A percentile compares a stretch with the other conserved stretches of the same genome.
Evolutionary conservation across 225 moss, liverwort and hornwort genomes (phyloP).

Genomic region (Polytrichum commune): DNA sequence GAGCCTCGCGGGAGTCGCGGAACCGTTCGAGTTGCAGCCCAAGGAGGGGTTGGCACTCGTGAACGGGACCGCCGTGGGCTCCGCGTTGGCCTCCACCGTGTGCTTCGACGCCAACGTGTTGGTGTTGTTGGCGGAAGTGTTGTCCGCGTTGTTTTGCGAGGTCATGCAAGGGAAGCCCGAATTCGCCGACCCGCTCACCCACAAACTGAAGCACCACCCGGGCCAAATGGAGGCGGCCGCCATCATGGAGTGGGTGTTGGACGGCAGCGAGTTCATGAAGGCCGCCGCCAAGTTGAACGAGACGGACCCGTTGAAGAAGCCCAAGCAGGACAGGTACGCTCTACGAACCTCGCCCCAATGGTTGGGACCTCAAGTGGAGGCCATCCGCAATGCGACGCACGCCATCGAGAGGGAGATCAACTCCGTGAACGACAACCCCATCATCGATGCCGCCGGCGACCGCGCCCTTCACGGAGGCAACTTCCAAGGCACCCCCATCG

Average conservation of each 20-base stretch:
- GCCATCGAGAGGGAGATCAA: slow-evolving; percentile 71
- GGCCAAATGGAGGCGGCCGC: slow-evolving; percentile 36
- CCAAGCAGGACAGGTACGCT: slow-evolving; percentile 16
- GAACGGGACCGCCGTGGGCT: slow-evolving; percentile 42
- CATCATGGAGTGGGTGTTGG: slow-evolving; percentile 31
- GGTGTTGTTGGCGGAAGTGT: slow-evolving; percentile 27
- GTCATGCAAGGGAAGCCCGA: slow-evolving; percentile 39
- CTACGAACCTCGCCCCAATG: slow-evolving; percentile 27
- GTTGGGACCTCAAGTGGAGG: slow-evolving; percentile 29
- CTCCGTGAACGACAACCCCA: slow-evolving; percentile 68
- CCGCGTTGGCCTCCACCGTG: slow-evolving; percentile 31
- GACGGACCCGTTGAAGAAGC: slow-evolving; percentile 32
- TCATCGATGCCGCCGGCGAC: slow-evolving; percentile 62
- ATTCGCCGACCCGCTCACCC: slow-evolving; percentile 30
- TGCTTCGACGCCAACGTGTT: slow-evolving; percentile 40
- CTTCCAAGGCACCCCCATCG: slow-evolving; percentile 31
- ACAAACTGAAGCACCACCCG: slow-evolving; percentile 29
- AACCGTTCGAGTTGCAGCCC: slow-evolving; percentile 38
- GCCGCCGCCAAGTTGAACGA: slow-evolving; percentile 42
- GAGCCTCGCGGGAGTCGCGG: slow-evolving; percentile 19
- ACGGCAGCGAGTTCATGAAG: slow-evolving; percentile 40
- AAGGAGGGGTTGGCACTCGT: slow-evolving; percentile 41
- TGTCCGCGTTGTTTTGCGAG: slow-evolving; percentile 31
- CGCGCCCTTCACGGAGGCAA: slow-evolving; percentile 62
- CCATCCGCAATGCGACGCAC: slow-evolving; percentile 54